Percentiles rank a stretch among this genome's conserved stretches.
Conservation (phyloP, 805 yeast species). For the Lipomyces japonicus region DNA sequence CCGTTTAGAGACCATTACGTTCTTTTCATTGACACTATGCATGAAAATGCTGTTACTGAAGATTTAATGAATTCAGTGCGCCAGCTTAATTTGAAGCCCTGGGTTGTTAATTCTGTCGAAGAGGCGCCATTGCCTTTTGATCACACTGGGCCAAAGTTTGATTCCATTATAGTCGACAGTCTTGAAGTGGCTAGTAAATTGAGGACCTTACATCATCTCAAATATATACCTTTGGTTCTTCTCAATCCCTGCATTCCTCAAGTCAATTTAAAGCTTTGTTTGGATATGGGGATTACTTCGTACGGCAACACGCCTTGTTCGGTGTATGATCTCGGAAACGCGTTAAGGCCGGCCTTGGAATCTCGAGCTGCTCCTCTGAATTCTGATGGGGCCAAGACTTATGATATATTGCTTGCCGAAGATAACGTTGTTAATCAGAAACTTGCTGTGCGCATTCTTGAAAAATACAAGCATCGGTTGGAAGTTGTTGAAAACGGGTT, state of each 20-base stretch:
- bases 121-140: conserved; percentile 46
- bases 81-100: conserved; percentile 59
- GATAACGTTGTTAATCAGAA: conserved; percentile 86
- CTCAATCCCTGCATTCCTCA: conserved; percentile 72
- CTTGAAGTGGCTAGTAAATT: conserved; percentile 68
- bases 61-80: conserved; percentile 51
- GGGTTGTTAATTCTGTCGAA: conserved; percentile 52
- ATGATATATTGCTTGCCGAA: conserved; percentile 74
- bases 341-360: conserved; percentile 79
- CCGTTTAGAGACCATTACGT: conserved; percentile 72
- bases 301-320: conserved; percentile 89
- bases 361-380: conserved; percentile 75
- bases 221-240: conserved; percentile 78
- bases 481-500: conserved; percentile 83
- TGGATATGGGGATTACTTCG: conserved; percentile 81
- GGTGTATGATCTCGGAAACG: conserved; percentile 73
- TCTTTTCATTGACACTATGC: conserved; percentile 65
- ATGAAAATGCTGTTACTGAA: conserved; percentile 48
- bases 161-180: conserved; percentile 77
- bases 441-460: conserved; percentile 77
- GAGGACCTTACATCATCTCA: conserved; percentile 68
- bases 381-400: conserved; percentile 71
- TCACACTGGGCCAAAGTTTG: conserved; percentile 50
- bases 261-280: conserved; percentile 73
- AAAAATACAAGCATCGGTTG: conserved; percentile 79